A percentile compares a stretch with the other conserved stretches of the same genome.
Conservation (phyloP, 768 basidiomycete species). For the Auricularia heimuer region DNA sequence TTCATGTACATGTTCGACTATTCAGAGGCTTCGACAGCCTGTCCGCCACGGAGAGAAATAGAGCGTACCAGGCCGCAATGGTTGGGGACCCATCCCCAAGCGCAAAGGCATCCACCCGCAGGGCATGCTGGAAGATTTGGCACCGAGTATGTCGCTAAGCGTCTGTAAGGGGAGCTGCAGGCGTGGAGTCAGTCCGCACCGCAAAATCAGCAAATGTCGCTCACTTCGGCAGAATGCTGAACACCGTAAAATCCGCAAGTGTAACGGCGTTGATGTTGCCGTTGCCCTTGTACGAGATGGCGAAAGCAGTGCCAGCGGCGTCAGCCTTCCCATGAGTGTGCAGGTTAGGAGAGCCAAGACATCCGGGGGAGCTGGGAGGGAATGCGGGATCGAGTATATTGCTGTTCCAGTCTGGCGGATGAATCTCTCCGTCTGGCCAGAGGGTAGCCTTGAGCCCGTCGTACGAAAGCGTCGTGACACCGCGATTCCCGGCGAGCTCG, state of each 20-base stretch:
- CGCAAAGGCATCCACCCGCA: conserved; percentile 7
- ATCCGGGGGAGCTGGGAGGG: neutral
- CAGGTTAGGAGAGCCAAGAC: neutral
- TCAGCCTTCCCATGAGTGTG: neutral
- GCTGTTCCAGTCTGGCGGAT: neutral
- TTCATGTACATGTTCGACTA: conserved; percentile 8
- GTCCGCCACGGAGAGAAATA: conserved; percentile 5
- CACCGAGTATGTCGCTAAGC: conserved; percentile 5
- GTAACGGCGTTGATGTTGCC: conserved; percentile 3
- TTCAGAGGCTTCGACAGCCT: neutral
- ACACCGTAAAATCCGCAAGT: conserved; percentile 1
- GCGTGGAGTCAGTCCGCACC: too few relatives aligned
- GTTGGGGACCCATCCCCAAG: conserved; percentile 2
- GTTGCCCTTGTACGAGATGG: conserved; percentile 6
- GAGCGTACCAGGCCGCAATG: neutral
- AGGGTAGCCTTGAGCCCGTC: neutral
- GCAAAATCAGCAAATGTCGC: neutral
- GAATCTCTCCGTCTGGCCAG: conserved; percentile 3
- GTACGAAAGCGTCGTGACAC: conserved; percentile 1
- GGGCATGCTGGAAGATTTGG: conserved; percentile 7
- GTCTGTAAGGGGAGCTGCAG: conserved; percentile 7
- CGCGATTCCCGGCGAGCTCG: conserved; percentile 4
- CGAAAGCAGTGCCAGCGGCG: conserved; percentile 5
- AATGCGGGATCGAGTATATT: neutral
- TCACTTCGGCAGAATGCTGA: conserved; percentile 4